These are phyloP conservation scores for Hypoxylon sp. DNA, from an alignment of 2,329 filamentous ascomycete genomes.

Conservation along the genomic window DNA sequence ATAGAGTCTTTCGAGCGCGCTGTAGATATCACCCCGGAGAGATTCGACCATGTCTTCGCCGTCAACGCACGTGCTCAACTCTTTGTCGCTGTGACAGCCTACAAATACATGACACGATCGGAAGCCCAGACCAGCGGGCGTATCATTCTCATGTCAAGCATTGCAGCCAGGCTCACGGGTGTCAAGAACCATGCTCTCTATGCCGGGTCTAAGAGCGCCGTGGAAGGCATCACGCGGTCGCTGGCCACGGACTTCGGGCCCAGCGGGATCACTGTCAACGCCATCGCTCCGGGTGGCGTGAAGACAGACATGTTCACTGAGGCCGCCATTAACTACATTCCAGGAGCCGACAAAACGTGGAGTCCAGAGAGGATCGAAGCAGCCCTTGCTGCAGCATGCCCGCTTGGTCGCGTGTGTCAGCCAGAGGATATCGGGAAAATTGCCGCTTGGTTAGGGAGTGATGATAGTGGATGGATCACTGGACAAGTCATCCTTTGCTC, in stretches of 20 bases:
- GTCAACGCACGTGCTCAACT: slow-evolving; percentile 28
- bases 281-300: slow-evolving; percentile 28
- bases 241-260: slow-evolving; percentile 28
- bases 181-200: slow-evolving; percentile 29
- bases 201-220: slow-evolving; percentile 24
- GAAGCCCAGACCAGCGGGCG: neutral
- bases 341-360: slow-evolving; percentile 25
- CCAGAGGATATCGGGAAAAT: slow-evolving; percentile 28
- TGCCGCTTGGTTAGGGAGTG: slow-evolving; percentile 17
- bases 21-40: slow-evolving; percentile 22
- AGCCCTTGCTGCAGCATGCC: slow-evolving; percentile 8
- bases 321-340: slow-evolving; percentile 27
- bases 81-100: slow-evolving; percentile 26
- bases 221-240: slow-evolving; percentile 29
- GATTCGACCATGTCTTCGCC: slow-evolving; percentile 30
- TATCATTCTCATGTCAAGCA: slow-evolving; percentile 30
- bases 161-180: slow-evolving; percentile 25
- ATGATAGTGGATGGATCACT: slow-evolving; percentile 22
- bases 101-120: slow-evolving; percentile 26
- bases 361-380: slow-evolving; percentile 18
- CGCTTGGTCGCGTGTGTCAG: slow-evolving; percentile 18
- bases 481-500: slow-evolving; percentile 25
- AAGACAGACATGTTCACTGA: slow-evolving; percentile 31
- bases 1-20: slow-evolving; percentile 30
- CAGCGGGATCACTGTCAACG: slow-evolving; percentile 25